phyloP scores from a whole-genome alignment of 2,329 filamentous ascomycete genomes.

The Hypoxylon sp. region DNA sequence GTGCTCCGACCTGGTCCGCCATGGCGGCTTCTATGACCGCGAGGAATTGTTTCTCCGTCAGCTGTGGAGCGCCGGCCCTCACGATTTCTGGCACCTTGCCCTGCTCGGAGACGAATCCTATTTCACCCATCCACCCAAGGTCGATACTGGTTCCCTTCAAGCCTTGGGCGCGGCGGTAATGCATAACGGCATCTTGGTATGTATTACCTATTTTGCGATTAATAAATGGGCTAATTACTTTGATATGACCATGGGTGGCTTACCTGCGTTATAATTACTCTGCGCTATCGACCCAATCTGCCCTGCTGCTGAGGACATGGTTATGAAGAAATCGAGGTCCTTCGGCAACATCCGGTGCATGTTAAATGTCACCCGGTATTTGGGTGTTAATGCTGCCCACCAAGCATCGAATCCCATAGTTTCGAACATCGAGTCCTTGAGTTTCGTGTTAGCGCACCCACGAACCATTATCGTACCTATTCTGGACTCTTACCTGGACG shows the following conservation, averaged over 20 bases:
- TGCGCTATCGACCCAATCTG: conserved; percentile 52
- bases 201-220: conserved; percentile 43
- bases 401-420: conserved; percentile 49
- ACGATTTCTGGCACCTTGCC: conserved; percentile 51
- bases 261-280: conserved; percentile 50
- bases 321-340: conserved; percentile 52
- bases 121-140: conserved; percentile 49
- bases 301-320: conserved; percentile 48
- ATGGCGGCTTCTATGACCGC: conserved; percentile 47
- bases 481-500: conserved; percentile 43
- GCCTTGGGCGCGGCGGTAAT: conserved; percentile 48
- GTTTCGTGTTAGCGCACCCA: neutral
- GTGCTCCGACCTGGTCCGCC: conserved; percentile 36
- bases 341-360: conserved; percentile 48
- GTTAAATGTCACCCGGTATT: conserved; percentile 49
- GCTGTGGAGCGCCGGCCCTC: conserved; percentile 47
- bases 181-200: conserved; percentile 49
- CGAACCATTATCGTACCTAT: neutral
- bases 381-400: conserved; percentile 46
- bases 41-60: conserved; percentile 45
- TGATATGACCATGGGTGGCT: neutral
- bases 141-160: conserved; percentile 47
- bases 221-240: neutral
- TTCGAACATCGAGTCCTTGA: conserved; percentile 51
- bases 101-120: conserved; percentile 49